Evolutionary conservation across 352 stramenopile genomes (phyloP).

Genomic region (Globisporangium viniferum): DNA sequence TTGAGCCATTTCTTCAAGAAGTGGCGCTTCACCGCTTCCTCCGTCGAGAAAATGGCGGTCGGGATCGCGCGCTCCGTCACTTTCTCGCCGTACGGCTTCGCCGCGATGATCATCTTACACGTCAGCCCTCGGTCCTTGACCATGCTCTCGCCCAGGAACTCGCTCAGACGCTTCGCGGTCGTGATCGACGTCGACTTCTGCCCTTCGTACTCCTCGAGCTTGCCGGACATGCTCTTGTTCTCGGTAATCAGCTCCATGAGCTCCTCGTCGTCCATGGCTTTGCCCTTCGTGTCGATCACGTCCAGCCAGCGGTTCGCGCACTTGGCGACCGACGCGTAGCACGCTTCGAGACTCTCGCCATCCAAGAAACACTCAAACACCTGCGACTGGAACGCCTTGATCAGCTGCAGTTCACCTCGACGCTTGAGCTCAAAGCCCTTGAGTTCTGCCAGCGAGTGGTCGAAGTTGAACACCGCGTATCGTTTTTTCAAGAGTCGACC

Average conservation of each 20-base stretch:
- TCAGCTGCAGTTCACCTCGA: constrained; percentile 97
- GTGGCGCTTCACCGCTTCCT: constrained; percentile 93
- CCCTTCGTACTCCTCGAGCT: constrained; percentile 95
- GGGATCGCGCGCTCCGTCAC: constrained; percentile 98
- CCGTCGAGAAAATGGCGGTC: constrained; percentile 97
- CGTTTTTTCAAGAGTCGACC: constrained; percentile 98
- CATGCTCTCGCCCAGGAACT: constrained; percentile 98
- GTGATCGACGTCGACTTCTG: constrained; percentile 98
- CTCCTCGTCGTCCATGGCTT: constrained; percentile 95
- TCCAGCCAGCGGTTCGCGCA: constrained; percentile 99
- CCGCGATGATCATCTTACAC: constrained; percentile 98
- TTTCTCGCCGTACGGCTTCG: constrained; percentile 89
- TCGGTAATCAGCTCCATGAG: constrained; percentile 98
- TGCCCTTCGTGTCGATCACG: constrained; percentile 95
- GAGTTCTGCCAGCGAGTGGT: constrained; percentile 71
- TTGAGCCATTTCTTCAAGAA: constrained; percentile 98
- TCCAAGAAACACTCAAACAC: constrained; percentile 98
- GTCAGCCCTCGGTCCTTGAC: constrained; percentile 98
- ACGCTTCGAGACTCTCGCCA: constrained; percentile 91
- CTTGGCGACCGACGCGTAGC: constrained; percentile 95
- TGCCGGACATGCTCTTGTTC: constrained; percentile 97
- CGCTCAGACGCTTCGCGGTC: constrained; percentile 94
- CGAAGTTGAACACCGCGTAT: constrained; percentile 88
- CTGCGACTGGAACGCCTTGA: constrained; percentile 99
- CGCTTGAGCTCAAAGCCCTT: constrained; percentile 99